These are phyloP conservation scores for Mikania micrantha DNA, from an alignment of 129 eudicot species.

Conservation along the genomic window DNA sequence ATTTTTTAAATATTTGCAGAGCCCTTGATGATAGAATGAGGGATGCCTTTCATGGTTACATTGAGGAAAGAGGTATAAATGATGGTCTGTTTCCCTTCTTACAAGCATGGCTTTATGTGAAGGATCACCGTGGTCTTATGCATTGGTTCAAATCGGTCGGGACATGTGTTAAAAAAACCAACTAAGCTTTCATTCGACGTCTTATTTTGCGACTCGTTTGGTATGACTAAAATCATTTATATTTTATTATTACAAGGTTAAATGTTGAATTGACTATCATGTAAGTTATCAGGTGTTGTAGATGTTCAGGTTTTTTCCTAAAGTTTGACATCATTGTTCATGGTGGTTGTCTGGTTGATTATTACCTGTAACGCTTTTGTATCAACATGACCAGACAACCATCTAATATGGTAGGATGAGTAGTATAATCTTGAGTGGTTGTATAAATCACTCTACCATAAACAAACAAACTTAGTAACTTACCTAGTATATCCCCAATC, in stretches of 20 bases:
- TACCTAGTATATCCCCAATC: too few species aligned
- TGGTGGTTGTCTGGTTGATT: too few species aligned
- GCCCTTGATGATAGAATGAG: constrained; percentile 69
- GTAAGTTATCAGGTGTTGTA: not conserved
- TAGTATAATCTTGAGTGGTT: too few species aligned
- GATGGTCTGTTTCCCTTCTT: constrained; percentile 79
- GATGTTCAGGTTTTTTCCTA: too few species aligned
- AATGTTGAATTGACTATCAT: not conserved
- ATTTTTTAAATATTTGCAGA: constrained; percentile 30
- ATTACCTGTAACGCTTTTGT: not conserved
- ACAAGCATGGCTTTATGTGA: constrained; percentile 98
- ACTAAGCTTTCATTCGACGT: constrained; percentile 21
- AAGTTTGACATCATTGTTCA: too few species aligned
- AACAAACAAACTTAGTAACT: too few species aligned
- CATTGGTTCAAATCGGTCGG: constrained; percentile 82
- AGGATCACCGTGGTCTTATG: constrained; percentile 80
- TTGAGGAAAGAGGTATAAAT: constrained; percentile 76
- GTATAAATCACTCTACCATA: too few species aligned
- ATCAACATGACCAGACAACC: not conserved
- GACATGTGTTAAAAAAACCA: constrained; percentile 34
- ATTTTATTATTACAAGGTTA: not conserved
- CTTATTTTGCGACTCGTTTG: not conserved
- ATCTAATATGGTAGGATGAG: too few species aligned
- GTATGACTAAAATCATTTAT: not conserved
- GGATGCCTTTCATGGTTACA: constrained; percentile 76